These are phyloP conservation scores for Keithomyces neogunnii DNA, from an alignment of 2,329 filamentous ascomycete genomes.

Conservation along the genomic window DNA sequence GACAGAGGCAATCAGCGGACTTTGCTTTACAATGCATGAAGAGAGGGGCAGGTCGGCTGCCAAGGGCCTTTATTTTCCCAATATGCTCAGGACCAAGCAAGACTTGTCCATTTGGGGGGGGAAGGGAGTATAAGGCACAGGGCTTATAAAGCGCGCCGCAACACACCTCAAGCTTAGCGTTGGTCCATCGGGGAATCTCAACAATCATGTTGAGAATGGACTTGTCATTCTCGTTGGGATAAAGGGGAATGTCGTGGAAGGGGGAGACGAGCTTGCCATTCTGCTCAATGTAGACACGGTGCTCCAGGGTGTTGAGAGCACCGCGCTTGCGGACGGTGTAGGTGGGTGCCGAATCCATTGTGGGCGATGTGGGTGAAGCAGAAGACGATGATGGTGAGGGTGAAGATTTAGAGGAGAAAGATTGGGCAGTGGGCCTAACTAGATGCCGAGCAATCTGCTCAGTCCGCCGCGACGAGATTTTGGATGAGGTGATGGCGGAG, in stretches of 20 bases:
- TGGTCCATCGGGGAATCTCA: conserved; percentile 99
- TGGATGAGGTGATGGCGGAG: conserved; percentile 18
- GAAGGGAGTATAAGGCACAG: neutral
- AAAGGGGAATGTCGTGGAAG: conserved; percentile 98
- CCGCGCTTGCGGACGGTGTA: conserved; percentile 83
- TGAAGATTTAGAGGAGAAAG: conserved; percentile 8
- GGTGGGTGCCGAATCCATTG: conserved; percentile 42
- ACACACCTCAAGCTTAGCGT: conserved; percentile 95
- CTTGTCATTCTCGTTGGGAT: conserved; percentile 82
- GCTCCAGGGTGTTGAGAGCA: conserved; percentile 86
- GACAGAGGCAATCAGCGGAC: conserved; percentile 14
- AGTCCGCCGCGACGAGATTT: conserved; percentile 42
- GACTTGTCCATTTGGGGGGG: neutral
- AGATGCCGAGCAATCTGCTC: conserved; percentile 49
- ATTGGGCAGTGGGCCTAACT: conserved; percentile 18
- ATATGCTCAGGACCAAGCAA: neutral
- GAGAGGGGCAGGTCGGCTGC: neutral
- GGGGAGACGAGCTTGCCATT: conserved; percentile 83
- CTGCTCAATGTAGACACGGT: conserved; percentile 96
- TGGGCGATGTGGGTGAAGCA: conserved; percentile 13
- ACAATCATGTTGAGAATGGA: conserved; percentile 98
- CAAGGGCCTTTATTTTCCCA: neutral
- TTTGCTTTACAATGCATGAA: neutral
- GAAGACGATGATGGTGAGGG: conserved; percentile 7
- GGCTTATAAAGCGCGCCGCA: neutral